These are phyloP conservation scores for Phytophthora podocarpi DNA, from an alignment of 352 stramenopile genomes.

Conservation along the genomic window DNA sequence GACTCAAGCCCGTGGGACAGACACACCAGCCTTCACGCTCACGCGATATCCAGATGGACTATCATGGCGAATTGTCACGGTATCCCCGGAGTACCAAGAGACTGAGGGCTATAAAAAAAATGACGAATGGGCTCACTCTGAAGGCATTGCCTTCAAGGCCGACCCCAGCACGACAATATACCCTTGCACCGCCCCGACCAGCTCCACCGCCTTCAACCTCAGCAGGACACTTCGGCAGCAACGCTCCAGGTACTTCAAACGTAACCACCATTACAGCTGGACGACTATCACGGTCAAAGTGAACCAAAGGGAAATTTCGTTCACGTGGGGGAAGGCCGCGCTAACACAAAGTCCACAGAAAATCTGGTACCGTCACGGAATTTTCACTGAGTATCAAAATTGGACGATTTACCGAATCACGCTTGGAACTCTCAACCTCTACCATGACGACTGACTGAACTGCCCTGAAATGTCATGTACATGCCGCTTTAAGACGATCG, in stretches of 20 bases:
- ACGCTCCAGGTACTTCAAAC: no score
- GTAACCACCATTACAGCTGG: no score
- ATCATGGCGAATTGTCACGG: background rate
- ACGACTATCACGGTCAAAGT: no score
- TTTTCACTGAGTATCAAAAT: background rate
- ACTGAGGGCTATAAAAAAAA: background rate
- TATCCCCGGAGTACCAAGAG: background rate
- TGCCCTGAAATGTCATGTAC: background rate
- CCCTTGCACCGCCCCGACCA: no score
- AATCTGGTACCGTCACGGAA: background rate
- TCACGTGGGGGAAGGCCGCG: background rate
- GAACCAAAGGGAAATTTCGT: no score
- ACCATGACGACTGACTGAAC: background rate
- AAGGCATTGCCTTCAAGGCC: background rate
- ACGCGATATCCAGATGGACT: background rate
- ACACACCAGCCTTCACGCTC: no score
- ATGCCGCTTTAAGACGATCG: background rate
- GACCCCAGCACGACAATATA: background rate
- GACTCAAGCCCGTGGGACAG: no score
- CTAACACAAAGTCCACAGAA: background rate
- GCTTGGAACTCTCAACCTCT: background rate
- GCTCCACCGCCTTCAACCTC: no score
- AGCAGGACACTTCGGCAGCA: no score
- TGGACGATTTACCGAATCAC: background rate
- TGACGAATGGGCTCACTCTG: no score